Evolutionary conservation across 2,329 filamentous ascomycete genomes (phyloP).

Genomic region (Fusarium buxicola): DNA sequence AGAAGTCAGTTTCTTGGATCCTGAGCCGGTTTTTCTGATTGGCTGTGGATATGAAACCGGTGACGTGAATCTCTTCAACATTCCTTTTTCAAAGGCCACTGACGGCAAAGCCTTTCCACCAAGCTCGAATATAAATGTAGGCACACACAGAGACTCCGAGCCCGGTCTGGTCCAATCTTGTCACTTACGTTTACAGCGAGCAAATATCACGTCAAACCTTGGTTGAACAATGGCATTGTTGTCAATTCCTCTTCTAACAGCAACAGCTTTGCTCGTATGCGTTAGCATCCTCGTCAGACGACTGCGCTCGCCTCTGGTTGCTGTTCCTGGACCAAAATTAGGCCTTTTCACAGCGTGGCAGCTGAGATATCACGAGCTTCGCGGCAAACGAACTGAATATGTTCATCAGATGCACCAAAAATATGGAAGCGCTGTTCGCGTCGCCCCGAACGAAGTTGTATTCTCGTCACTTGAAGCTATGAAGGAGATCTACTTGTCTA

Average conservation of each 20-base stretch:
- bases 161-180: not conserved
- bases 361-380: slow-evolving; percentile 24
- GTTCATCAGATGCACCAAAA: slow-evolving; percentile 18
- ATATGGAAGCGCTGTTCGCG: slow-evolving; percentile 17
- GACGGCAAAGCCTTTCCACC: too few relatives aligned
- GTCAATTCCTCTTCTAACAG: not conserved
- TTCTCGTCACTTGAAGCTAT: slow-evolving; percentile 26
- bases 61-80: slow-evolving; percentile 10
- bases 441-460: slow-evolving; percentile 30
- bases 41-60: not conserved
- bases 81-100: slow-evolving; percentile 1
- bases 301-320: slow-evolving; percentile 16
- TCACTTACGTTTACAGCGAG: not conserved
- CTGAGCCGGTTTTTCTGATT: not conserved
- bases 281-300: not conserved
- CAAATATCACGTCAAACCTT: accelerated
- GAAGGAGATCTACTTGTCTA: slow-evolving; percentile 32
- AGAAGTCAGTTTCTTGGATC: not conserved
- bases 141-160: too few relatives aligned
- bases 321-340: slow-evolving; percentile 23
- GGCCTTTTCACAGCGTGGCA: slow-evolving; percentile 14
- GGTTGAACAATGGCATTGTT: slow-evolving; percentile 6
- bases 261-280: not conserved
- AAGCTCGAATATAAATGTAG: too few relatives aligned
- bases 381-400: slow-evolving; percentile 25